Percentiles rank a stretch among this genome's conserved stretches.
Evolutionary conservation across 352 stramenopile species (phyloP).

Genomic region (Globisporangium cystogenes): DNA sequence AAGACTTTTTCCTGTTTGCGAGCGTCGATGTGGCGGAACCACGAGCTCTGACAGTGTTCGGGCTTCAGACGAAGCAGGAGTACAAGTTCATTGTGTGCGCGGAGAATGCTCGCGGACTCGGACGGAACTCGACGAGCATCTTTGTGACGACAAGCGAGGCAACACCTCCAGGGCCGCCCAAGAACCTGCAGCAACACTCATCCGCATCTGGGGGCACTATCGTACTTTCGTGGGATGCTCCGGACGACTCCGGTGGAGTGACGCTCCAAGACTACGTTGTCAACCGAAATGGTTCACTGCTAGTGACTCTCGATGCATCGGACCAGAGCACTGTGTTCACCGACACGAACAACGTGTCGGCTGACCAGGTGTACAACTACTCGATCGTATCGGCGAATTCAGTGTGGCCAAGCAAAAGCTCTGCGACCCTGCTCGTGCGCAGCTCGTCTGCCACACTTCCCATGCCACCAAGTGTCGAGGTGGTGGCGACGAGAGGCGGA

Average conservation of each 20-base stretch:
- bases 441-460: conserved; percentile 19
- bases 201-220: conserved; percentile 35
- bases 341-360: conserved; percentile 20
- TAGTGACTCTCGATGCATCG: conserved; percentile 5
- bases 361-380: conserved; percentile 35
- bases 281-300: conserved; percentile 22
- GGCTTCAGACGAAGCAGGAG: conserved; percentile 14
- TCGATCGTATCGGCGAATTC: conserved; percentile 27
- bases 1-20: conserved; percentile 11
- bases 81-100: conserved; percentile 37
- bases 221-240: conserved; percentile 29
- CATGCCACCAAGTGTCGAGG: conserved; percentile 9
- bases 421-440: conserved; percentile 10
- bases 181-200: conserved; percentile 22
- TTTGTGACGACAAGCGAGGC: conserved; percentile 18
- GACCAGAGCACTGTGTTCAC: conserved; percentile 13
- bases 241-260: conserved; percentile 31
- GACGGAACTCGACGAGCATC: conserved; percentile 28
- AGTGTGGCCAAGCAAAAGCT: conserved; percentile 4
- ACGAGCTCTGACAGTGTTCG: conserved; percentile 17
- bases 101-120: conserved; percentile 28
- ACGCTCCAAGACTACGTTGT: conserved; percentile 33
- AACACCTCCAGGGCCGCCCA: conserved; percentile 24
- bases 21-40: conserved; percentile 7
- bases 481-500: conserved; percentile 21